Evolutionary conservation across 345 rosid genomes (phyloP).

Genomic region (Hibiscus trionum): DNA sequence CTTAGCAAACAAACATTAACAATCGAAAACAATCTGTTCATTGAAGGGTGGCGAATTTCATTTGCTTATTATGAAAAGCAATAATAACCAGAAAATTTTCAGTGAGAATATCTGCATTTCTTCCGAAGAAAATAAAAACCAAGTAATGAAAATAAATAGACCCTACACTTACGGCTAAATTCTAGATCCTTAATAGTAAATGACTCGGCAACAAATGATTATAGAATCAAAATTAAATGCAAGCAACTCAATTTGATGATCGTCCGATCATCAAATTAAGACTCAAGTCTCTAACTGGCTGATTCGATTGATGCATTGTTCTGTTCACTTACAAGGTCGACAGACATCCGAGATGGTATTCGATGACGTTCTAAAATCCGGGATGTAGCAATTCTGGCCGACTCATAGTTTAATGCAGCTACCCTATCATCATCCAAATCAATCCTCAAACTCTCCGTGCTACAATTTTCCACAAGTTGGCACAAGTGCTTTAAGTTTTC

Average conservation of each 20-base stretch:
- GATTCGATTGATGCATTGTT: conserved; percentile 7
- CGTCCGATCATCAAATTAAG: background rate
- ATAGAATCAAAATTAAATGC: background rate
- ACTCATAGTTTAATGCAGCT: conserved; percentile 44
- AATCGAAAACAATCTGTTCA: too few relatives aligned
- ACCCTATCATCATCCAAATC: conserved; percentile 85
- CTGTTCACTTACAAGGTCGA: conserved; percentile 38
- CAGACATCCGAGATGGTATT: conserved; percentile 58
- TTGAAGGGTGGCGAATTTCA: background rate
- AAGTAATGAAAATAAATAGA: background rate
- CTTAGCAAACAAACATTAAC: background rate
- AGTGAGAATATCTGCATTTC: background rate
- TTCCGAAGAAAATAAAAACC: background rate
- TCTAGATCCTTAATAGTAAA: background rate
- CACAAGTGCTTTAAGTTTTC: conserved; percentile 70
- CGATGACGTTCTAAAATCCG: conserved; percentile 64
- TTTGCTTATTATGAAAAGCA: background rate
- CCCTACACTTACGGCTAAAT: background rate
- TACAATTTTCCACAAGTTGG: conserved; percentile 54
- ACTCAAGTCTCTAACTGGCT: background rate
- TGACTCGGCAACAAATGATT: background rate
- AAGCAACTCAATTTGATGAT: background rate
- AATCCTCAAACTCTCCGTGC: conserved; percentile 45
- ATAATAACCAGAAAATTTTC: background rate
- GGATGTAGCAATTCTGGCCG: conserved; percentile 58